Evolutionary conservation across 2,329 filamentous ascomycete species (phyloP), one percentile per base, ranked within the genome.

Genomic region (Exophiala phaeomuriformis): DNA sequence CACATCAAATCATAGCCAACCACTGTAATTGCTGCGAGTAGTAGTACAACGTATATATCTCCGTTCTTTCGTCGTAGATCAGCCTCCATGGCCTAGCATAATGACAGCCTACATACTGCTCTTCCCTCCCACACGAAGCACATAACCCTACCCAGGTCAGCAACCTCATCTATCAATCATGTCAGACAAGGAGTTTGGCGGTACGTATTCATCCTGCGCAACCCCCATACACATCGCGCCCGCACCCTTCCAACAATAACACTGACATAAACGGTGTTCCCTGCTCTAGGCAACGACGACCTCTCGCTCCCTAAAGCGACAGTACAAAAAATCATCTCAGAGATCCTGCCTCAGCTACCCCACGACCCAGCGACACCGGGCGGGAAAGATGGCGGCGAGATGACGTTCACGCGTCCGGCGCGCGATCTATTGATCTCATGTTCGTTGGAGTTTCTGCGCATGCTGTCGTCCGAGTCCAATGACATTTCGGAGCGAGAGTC

Each of bases 401-500:
- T 62, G 61, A 58, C 60, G 1, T 97, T 97, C 68, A 88, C 90
- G 41, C 96, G 95, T 69, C 93, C 98, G 65, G 90, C 91, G 8
- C 85, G 93, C 56, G 93, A 98, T 67, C 78, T 97, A 2, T 78
- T 98, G 49, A 98, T 98, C 65, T 93, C 97, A 75, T 97, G 93
- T 75, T 98, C 93, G 67, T 91, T 98, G 66, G 93, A 98, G 71
- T 98, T 98, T 71, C 96, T 98, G 71, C 97, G 93, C 12, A 82
- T 98, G 65, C 87, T 98, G 64, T 96, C 90, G n/a, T 95, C 89
- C 45, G 91, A 98, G 74, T 93, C 93, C 58, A 98, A 98, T 71
- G 93, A 98, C 65, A 98, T 98, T 61, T 94, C 90, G 8, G 93
- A 98, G 70, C 95, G 95, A 71, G 93, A 98, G 67, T 89, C 90